Evolutionary conservation across 805 yeast genomes (phyloP).

Genomic region (Myxozyma lipomycoides): DNA sequence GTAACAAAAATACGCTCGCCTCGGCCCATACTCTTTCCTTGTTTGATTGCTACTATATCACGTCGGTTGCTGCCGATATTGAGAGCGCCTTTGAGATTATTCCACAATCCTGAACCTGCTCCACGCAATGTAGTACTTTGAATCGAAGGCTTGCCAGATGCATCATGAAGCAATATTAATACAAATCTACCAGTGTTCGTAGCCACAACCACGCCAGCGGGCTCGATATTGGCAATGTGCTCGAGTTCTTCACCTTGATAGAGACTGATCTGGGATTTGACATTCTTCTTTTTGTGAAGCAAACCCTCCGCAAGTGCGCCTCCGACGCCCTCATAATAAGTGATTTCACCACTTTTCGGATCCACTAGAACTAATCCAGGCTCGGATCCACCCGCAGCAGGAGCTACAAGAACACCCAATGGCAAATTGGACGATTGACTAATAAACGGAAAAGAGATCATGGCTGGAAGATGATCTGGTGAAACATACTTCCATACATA

Average conservation of each 20-base stretch:
- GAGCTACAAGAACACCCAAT: constrained; percentile 55
- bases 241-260: constrained; percentile 53
- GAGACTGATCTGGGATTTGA: constrained; percentile 26
- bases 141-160: constrained; percentile 55
- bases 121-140: constrained; percentile 32
- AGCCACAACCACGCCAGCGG: constrained; percentile 67
- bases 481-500: constrained; percentile 68
- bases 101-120: constrained; percentile 33
- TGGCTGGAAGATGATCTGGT: constrained; percentile 55
- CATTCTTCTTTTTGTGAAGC: constrained; percentile 42
- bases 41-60: constrained; percentile 55
- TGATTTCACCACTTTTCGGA: constrained; percentile 53
- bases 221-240: constrained; percentile 57
- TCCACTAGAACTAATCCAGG: constrained; percentile 73
- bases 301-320: constrained; percentile 64
- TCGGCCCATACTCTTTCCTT: constrained; percentile 50
- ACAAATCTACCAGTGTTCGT: constrained; percentile 67
- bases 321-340: constrained; percentile 71
- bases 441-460: constrained; percentile 48
- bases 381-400: constrained; percentile 49
- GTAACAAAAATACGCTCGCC: constrained; percentile 47
- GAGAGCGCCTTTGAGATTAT: constrained; percentile 31
- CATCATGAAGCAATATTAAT: constrained; percentile 60
- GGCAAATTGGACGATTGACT: constrained; percentile 16
- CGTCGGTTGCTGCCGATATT: constrained; percentile 33